Base-by-base conservation (phyloP, 176 grass and related monocot genomes). In the Alloteropsis semialata region DNA sequence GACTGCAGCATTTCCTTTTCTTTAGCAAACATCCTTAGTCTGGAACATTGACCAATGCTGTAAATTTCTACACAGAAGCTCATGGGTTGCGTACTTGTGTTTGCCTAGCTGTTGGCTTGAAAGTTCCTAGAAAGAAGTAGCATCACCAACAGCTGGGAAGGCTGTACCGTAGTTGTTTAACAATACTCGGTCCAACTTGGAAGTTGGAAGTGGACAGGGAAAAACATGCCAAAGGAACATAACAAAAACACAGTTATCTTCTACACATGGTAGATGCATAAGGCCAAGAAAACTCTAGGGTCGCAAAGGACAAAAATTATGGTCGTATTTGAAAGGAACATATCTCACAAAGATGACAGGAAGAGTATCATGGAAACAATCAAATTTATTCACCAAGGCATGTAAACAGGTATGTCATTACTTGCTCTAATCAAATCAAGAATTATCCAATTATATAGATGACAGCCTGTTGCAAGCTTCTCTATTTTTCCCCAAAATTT, bases 151-250 rank as follows among this genome's bases (percentile, higher is more conserved):
- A 38, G 43, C 67, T 49, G 13, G n/a, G 16, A 64, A 42, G 69
- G 57, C 53, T 72, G 56, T 41, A 25, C 39, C 38, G 33, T 25
- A 21, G 45, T 33, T 41, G 45, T 27, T 67, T 27, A 29, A 57
- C 58, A 81, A 38, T 46, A 86, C 14, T 27, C 9, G n/a, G 13
- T 67, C 58, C 57, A 86, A 80, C 71, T 74, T 80, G 25, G 58
- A 72, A 10, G 58, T 74, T 74, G 60, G 58, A 75, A 67, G 60
- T 36, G 37, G 68, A 57, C 59, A 65, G 76, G 45, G 15, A 25
- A 45, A 16, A 34, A 28, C 18, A 82, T 46, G 67, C 56, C 19
- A 43, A 34, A 9, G 5, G n/a, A n/a, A 19, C n/a, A 57, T 28
- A 34, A 58, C 67, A 42, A 74, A 38, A 61, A 65, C 4, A 67